Base-by-base conservation (phyloP, 768 basidiomycete genomes). In the Sutorius australiensis region DNA sequence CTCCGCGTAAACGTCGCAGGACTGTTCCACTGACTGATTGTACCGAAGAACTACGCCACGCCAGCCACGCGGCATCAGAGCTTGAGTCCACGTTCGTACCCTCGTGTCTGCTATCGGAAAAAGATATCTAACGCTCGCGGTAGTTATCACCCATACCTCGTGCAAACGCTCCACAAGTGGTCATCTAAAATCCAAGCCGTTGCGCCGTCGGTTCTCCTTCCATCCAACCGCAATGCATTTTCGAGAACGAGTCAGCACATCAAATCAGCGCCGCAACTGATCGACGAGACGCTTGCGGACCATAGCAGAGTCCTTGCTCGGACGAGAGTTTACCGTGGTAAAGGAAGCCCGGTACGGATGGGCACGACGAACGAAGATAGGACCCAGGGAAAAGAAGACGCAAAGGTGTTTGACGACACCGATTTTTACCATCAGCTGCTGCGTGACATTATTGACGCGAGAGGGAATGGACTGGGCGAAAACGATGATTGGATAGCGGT, bases 131-230 rank as follows among this genome's bases (percentile, higher is more conserved):
- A 57, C 39, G 30, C 50, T 46, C 27, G 49, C 13, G 6, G 11
- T 53, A 76, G 78, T 47, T 78, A 88, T 45, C 92, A 94, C 65
- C 80, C 85, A 3, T 77, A 87, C 55, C 77, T 88, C 12, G 67
- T 92, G 39, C 82, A 84, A 54, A 94, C 90, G 2, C 78, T 99
- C 24, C 75, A 80, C 36, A 98, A 98, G 70, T 99, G 97, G 97
- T 97, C 93, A 10, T 78, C 86, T 24, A 99, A 98, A 74, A 89
- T 98, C 36, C 90, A 94, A 63, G 90, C 95, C 1, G 94, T 97
- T 6, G 82, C 93, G 2, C 86, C 92, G 11, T 84, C 86, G 7
- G 84, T 79, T 38, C 80, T 90, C 12, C 75, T 85, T 6, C 84
- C 86, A 39, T 81, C 80, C 12, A 87, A 82, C 58, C 80, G 81